A percentile compares a stretch with the other conserved stretches of the same genome.
phyloP scores from a whole-genome alignment of 1,139 yeast genomes.

The Saccharomyces hybrid region DNA sequence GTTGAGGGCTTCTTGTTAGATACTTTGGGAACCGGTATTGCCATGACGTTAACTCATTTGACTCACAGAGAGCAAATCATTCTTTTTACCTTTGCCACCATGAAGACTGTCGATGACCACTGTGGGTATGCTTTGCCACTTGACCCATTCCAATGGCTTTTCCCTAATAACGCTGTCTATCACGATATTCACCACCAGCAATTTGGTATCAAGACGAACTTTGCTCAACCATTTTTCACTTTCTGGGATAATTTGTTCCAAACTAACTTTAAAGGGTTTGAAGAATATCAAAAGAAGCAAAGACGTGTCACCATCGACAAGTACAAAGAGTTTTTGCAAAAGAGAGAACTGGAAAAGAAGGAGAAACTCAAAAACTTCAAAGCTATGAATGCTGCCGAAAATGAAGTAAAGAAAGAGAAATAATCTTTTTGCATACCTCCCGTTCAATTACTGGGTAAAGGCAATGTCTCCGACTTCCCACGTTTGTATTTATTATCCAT shows the following conservation, averaged over 20 bases:
- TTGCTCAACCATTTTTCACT: slow-evolving; percentile 93
- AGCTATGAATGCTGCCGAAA: slow-evolving; percentile 6
- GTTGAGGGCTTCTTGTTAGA: slow-evolving; percentile 89
- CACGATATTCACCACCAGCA: slow-evolving; percentile 97
- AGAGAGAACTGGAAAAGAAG: slow-evolving; percentile 30
- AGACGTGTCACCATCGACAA: slow-evolving; percentile 51
- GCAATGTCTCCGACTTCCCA: background rate
- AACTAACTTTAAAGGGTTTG: slow-evolving; percentile 65
- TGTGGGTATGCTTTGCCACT: slow-evolving; percentile 91
- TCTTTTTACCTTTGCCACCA: slow-evolving; percentile 77
- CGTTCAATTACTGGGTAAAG: background rate
- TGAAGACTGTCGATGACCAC: slow-evolving; percentile 97
- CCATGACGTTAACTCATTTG: slow-evolving; percentile 54
- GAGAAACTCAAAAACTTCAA: slow-evolving; percentile 11
- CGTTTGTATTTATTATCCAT: background rate
- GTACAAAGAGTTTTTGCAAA: slow-evolving; percentile 53
- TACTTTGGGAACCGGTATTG: slow-evolving; percentile 86
- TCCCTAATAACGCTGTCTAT: slow-evolving; percentile 92
- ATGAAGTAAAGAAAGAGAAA: slow-evolving; percentile 8
- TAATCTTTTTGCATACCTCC: slow-evolving; percentile 7
- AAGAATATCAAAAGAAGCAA: slow-evolving; percentile 51
- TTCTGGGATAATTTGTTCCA: slow-evolving; percentile 76
- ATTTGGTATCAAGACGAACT: slow-evolving; percentile 90
- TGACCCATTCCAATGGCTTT: slow-evolving; percentile 80
- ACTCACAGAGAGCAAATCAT: slow-evolving; percentile 70